Evolutionary conservation across 202 grass and related monocot species (phyloP).

Genomic region (Carex sylvatica): DNA sequence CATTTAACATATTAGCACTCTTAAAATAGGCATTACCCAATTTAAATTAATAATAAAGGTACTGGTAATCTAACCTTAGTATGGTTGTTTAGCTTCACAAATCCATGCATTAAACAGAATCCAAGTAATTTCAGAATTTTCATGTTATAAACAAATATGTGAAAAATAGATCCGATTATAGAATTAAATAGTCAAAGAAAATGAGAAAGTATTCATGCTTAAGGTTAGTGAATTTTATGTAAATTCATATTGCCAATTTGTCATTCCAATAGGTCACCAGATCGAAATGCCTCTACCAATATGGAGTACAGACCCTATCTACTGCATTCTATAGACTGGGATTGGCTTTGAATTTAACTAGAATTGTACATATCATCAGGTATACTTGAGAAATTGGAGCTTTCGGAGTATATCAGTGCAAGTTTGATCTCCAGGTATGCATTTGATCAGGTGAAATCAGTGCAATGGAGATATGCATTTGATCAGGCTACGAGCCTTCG

Average conservation of each 20-base stretch:
- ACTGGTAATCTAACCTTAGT: too few species aligned
- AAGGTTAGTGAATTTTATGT: background rate
- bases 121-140: background rate
- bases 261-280: background rate
- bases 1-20: too few species aligned
- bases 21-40: too few species aligned
- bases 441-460: too few species aligned
- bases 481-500: too few species aligned
- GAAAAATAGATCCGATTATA: background rate
- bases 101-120: background rate
- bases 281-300: too few species aligned
- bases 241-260: conserved; percentile 1
- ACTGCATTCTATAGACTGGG: background rate
- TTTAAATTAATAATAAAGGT: too few species aligned
- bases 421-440: too few species aligned
- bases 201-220: background rate
- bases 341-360: background rate
- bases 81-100: too few species aligned
- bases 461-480: too few species aligned
- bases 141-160: background rate
- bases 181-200: background rate
- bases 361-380: background rate
- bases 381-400: background rate
- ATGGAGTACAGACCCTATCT: background rate
- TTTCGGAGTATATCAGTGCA: too few species aligned